Percentiles rank a stretch among this genome's conserved stretches.
Conservation (phyloP, 352 stramenopile genomes). For the Globisporangium camurandrum region DNA sequence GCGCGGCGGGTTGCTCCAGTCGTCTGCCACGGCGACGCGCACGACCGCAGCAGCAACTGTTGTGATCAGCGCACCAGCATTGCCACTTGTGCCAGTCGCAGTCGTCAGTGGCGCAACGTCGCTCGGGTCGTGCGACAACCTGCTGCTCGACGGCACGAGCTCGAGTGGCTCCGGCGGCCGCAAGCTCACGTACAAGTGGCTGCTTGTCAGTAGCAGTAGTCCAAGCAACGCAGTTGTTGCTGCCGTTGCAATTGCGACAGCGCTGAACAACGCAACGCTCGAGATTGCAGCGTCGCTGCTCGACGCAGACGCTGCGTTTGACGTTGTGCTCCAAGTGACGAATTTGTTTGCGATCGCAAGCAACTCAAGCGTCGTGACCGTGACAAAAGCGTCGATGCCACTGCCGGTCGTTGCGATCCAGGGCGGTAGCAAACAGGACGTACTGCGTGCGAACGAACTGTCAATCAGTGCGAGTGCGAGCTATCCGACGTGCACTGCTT, state of each 20-base stretch:
- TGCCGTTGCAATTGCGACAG: constrained; percentile 18
- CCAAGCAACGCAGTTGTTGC: constrained; percentile 12
- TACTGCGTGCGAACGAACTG: constrained; percentile 31
- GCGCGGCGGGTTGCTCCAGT: constrained; percentile 41
- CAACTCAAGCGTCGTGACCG: constrained; percentile 31
- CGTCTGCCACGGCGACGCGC: constrained; percentile 32
- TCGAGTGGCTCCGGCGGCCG: constrained; percentile 49
- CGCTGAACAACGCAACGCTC: constrained; percentile 30
- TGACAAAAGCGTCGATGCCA: constrained; percentile 40
- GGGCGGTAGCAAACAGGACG: constrained; percentile 28
- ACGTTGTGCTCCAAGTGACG: constrained; percentile 30
- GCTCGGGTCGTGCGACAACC: constrained; percentile 48
- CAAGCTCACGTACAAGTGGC: constrained; percentile 46
- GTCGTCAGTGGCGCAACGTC: constrained; percentile 37
- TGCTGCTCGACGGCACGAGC: constrained; percentile 44
- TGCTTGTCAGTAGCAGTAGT: constrained; percentile 16
- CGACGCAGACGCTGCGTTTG: constrained; percentile 32
- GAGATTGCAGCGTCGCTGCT: constrained; percentile 23
- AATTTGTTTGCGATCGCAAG: constrained; percentile 46
- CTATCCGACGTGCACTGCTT: constrained; percentile 30
- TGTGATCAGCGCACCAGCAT: constrained; percentile 24
- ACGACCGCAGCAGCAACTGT: constrained; percentile 24
- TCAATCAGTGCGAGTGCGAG: constrained; percentile 35
- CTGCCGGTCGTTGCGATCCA: constrained; percentile 49
- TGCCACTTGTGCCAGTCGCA: constrained; percentile 31